Conservation (phyloP, 495 filamentous ascomycete genomes). For the Trichoderma virens region DNA sequence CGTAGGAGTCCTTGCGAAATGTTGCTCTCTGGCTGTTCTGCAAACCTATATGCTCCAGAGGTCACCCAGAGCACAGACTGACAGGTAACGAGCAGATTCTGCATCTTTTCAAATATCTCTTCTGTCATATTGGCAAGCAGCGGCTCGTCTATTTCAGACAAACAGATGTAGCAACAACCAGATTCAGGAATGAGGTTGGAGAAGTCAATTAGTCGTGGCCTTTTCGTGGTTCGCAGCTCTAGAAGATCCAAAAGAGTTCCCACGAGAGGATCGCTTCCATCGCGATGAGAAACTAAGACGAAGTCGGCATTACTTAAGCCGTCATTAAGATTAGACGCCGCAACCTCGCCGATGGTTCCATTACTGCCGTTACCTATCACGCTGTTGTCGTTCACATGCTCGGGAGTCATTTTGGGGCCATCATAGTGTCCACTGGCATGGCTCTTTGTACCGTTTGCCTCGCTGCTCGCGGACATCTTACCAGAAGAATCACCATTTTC, state of each 20-base stretch:
- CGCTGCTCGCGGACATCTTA: neutral
- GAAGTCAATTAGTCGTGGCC: neutral
- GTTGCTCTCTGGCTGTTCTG: slow-evolving; percentile 38
- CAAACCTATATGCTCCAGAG: slow-evolving; percentile 33
- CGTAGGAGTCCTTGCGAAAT: slow-evolving; percentile 47
- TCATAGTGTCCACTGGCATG: neutral
- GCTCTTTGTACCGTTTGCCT: neutral
- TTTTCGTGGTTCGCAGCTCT: neutral
- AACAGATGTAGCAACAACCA: slow-evolving; percentile 22
- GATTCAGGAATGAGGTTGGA: neutral
- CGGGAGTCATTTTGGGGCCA: neutral
- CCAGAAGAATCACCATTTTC: neutral
- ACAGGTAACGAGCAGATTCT: slow-evolving; percentile 29
- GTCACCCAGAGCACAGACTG: slow-evolving; percentile 45
- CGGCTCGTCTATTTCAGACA: slow-evolving; percentile 36
- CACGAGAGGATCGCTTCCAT: neutral
- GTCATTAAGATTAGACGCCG: neutral
- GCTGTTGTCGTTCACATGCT: neutral
- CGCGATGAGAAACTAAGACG: neutral
- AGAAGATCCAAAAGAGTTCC: neutral
- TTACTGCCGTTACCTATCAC: neutral
- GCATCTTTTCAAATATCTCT: slow-evolving; percentile 28
- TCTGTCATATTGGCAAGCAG: slow-evolving; percentile 33
- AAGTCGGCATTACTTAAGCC: neutral
- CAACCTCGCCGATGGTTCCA: neutral